phyloP scores from a whole-genome alignment of 2,329 filamentous ascomycete genomes.

The Colletotrichum siamense region DNA sequence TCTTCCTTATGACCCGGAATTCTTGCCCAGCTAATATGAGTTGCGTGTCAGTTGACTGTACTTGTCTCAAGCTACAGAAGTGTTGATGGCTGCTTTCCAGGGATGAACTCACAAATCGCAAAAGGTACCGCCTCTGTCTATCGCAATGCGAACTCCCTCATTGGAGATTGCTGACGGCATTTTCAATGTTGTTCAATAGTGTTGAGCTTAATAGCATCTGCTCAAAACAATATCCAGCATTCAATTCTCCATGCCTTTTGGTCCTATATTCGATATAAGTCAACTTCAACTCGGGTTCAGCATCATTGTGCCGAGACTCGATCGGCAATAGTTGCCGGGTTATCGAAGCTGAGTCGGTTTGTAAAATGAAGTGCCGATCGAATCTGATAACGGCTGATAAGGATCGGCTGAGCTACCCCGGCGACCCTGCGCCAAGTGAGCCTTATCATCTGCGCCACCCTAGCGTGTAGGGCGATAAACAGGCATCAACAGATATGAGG shows the following conservation, averaged over 20 bases:
- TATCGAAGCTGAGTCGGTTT: background rate
- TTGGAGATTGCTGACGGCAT: background rate
- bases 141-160: background rate
- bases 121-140: background rate
- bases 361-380: background rate
- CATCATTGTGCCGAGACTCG: background rate
- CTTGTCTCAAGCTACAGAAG: background rate
- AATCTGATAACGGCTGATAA: background rate
- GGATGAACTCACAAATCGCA: background rate
- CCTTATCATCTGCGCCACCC: background rate
- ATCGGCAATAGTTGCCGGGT: background rate
- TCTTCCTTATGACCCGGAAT: conserved; percentile 67
- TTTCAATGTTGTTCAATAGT: background rate
- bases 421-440: background rate
- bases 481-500: background rate
- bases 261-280: background rate
- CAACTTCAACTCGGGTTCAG: background rate
- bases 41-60: background rate
- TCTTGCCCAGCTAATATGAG: background rate
- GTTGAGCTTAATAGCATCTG: background rate
- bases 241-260: background rate
- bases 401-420: background rate
- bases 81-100: background rate
- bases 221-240: background rate
- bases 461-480: background rate